Evolutionary conservation across 176 grass and related monocot species (phyloP).

Genomic region (Tillandsia fasciculata): DNA sequence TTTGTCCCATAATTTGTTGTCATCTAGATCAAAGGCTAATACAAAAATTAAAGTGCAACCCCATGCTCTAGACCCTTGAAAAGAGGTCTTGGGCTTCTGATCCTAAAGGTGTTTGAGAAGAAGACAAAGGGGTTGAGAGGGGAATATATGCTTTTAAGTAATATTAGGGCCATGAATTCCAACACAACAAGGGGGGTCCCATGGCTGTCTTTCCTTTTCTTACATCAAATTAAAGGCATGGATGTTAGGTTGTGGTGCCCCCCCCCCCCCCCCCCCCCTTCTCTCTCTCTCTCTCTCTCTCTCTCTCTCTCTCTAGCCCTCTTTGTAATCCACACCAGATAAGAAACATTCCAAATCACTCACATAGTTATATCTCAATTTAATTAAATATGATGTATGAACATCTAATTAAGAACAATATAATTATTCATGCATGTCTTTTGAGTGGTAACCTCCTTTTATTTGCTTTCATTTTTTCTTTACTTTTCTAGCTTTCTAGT

Average conservation of each 20-base stretch:
- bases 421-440: no score
- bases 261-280: not conserved
- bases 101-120: slow-evolving; percentile 22
- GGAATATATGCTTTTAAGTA: slow-evolving; percentile 29
- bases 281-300: no score
- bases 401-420: no score
- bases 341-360: no score
- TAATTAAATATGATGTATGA: no score
- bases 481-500: no score
- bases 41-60: not conserved
- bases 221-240: not conserved
- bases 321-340: no score
- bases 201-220: not conserved
- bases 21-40: slow-evolving; percentile 11
- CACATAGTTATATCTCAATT: no score
- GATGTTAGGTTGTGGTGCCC: not conserved
- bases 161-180: not conserved
- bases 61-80: slow-evolving; percentile 9
- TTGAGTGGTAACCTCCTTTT: no score
- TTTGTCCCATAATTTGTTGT: not conserved
- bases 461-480: no score
- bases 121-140: slow-evolving; percentile 24
- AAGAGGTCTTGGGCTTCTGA: slow-evolving; percentile 25
- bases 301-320: no score
- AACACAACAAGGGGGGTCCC: not conserved